A percentile compares a stretch with the other conserved stretches of the same genome.
phyloP scores from a whole-genome alignment of 352 stramenopile genomes.

The Phytopythium mirpurense region DNA sequence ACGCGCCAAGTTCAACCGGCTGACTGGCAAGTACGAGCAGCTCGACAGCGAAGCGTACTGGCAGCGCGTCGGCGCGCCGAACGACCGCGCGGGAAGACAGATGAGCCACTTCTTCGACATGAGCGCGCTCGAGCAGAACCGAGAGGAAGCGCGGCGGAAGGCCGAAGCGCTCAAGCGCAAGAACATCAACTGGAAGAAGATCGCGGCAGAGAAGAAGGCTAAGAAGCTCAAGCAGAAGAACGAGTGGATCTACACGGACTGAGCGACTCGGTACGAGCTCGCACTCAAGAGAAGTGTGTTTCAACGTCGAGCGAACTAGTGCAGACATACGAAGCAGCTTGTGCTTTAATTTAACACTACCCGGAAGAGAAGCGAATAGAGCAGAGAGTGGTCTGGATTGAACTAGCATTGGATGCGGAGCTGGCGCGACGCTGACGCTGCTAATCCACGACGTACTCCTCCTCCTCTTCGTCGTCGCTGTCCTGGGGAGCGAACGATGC shows the following conservation, averaged over 20 bases:
- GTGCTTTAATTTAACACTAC: constrained; percentile 2
- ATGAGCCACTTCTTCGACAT: constrained; percentile 89
- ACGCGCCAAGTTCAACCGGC: constrained; percentile 72
- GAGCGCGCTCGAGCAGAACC: constrained; percentile 72
- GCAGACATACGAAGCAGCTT: neutral
- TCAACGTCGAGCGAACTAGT: too few relatives aligned
- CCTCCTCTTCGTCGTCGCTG: constrained; percentile 50
- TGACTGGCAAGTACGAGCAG: constrained; percentile 72
- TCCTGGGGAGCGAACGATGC: constrained; percentile 12
- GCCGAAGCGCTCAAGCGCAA: constrained; percentile 83
- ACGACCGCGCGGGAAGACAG: constrained; percentile 69
- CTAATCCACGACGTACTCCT: constrained; percentile 77
- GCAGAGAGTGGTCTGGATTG: too few relatives aligned
- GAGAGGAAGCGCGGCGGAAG: constrained; percentile 61
- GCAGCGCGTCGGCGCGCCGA: constrained; percentile 43
- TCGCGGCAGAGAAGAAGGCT: constrained; percentile 79
- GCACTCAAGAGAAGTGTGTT: too few relatives aligned
- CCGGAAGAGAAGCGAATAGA: neutral
- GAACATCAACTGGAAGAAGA: constrained; percentile 86
- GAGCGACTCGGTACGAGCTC: constrained; percentile 6
- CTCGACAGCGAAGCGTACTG: constrained; percentile 64
- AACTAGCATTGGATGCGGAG: too few relatives aligned
- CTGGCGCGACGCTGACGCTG: too few relatives aligned
- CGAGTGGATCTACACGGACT: constrained; percentile 84
- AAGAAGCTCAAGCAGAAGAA: constrained; percentile 84